Base-by-base conservation (phyloP, 306 rosid species). In the Prunus mira region DNA sequence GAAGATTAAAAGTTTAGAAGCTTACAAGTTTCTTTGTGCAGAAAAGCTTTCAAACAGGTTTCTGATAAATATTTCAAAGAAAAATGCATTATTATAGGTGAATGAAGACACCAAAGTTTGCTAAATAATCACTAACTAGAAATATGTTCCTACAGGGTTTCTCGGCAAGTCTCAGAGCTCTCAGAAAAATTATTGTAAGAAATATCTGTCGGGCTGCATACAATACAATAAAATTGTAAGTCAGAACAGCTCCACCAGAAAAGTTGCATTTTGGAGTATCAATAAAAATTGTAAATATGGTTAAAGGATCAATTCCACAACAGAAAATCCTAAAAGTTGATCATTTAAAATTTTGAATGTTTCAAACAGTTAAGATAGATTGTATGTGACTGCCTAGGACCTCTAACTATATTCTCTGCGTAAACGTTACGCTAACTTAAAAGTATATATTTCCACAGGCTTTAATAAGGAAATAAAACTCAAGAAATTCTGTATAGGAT, bases 161-260 rank as follows among this genome's bases (percentile, higher is more conserved):
- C 77, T 6, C 9, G 7, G 64, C 80, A 81, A 9, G 18, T 0
- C 10, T 3, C 27, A 19, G 64, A 18, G 25, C 3, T 81, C 22
- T 12, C 4, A 2, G 69, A 70, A 55, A 81, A 76, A 9, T 81
- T 81, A 28, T 81, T 81, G 66, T 81, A 81, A 8, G 81, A 81
- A 64, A 81, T 24, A 71, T 81, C 77, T 17, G 20, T 22, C 5
- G 2, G 6, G 25, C 84, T 81, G 77, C 32, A 38, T 8, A 38
- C 10, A 20, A 9, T 11, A 69, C 7, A 15, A 17, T 50, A 55
- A 50, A 54, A 54, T 54, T 6, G 60, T 7, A 54, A 19, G 60
- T 11, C 4, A 0, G 4, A 34, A 18, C 12, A 8, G 18, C 22
- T 34, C 27, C 47, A 38, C 51, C n/a, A 3, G 22, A 65, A 65